A percentile compares a stretch with the other conserved stretches of the same genome.
Conservation (phyloP, 2,329 filamentous ascomycete genomes). For the Thielaviopsis populi region DNA sequence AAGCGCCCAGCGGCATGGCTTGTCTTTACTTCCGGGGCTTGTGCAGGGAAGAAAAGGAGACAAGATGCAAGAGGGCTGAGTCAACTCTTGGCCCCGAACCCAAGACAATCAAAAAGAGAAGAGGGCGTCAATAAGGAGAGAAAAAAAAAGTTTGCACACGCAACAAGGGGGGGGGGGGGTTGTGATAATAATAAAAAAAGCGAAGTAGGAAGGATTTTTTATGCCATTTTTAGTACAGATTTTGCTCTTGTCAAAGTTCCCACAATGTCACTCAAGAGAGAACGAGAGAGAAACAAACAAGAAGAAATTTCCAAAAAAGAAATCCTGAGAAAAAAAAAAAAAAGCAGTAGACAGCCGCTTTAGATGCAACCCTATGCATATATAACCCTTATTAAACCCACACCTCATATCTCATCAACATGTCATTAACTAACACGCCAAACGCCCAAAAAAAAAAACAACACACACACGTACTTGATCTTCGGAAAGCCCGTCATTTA, state of each 20-base stretch:
- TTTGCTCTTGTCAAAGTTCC: neutral
- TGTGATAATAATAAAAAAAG: neutral
- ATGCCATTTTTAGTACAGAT: neutral
- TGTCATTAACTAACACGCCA: neutral
- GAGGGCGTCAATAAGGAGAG: no score
- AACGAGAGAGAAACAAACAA: no score
- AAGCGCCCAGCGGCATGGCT: neutral
- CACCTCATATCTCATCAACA: neutral
- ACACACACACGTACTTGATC: neutral
- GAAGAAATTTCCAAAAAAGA: no score
- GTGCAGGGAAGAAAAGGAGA: neutral
- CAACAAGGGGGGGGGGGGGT: neutral
- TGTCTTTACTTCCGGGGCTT: neutral
- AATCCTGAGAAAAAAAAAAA: neutral
- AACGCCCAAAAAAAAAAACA: neutral
- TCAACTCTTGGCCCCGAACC: neutral
- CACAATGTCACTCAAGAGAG: no score
- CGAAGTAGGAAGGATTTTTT: neutral
- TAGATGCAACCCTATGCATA: neutral
- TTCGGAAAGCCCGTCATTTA: constrained; percentile 18
- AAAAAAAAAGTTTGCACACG: neutral
- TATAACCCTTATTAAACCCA: neutral
- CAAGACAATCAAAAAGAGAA: constrained; percentile 1
- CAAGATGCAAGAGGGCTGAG: neutral
- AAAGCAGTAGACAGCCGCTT: neutral